Evolutionary conservation across 352 stramenopile genomes (phyloP).

Genomic region (Phytophthora tubulina): DNA sequence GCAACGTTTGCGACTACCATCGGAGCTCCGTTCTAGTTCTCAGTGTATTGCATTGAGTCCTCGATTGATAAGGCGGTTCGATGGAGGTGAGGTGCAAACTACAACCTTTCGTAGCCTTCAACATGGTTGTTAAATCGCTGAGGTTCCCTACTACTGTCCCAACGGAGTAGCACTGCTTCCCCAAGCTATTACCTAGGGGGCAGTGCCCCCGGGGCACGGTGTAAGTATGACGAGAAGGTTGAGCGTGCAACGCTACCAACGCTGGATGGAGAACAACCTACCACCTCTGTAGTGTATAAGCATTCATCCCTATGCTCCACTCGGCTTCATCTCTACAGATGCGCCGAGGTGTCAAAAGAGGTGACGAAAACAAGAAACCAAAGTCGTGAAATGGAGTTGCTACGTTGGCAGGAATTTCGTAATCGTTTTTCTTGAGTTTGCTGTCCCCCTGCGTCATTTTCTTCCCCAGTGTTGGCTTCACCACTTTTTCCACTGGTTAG

Average conservation of each 20-base stretch:
- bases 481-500: too few relatives aligned
- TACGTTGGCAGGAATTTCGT: too few relatives aligned
- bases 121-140: slow-evolving; percentile 34
- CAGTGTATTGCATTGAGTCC: not conserved
- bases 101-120: slow-evolving; percentile 17
- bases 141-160: slow-evolving; percentile 2
- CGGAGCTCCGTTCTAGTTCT: slow-evolving; percentile 1
- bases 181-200: not conserved
- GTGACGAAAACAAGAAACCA: too few relatives aligned
- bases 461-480: too few relatives aligned
- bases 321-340: too few relatives aligned
- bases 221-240: slow-evolving; percentile 1
- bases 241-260: slow-evolving; percentile 4
- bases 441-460: too few relatives aligned
- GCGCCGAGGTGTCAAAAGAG: too few relatives aligned
- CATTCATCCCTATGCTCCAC: too few relatives aligned
- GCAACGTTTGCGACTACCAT: not conserved
- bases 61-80: not conserved
- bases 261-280: slow-evolving; percentile 8
- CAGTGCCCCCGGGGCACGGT: not conserved
- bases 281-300: too few relatives aligned
- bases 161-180: not conserved
- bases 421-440: too few relatives aligned
- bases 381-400: too few relatives aligned
- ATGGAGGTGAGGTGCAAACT: slow-evolving; percentile 5